Conservation (phyloP, 805 yeast species). For the Torulaspora microellipsoides region DNA sequence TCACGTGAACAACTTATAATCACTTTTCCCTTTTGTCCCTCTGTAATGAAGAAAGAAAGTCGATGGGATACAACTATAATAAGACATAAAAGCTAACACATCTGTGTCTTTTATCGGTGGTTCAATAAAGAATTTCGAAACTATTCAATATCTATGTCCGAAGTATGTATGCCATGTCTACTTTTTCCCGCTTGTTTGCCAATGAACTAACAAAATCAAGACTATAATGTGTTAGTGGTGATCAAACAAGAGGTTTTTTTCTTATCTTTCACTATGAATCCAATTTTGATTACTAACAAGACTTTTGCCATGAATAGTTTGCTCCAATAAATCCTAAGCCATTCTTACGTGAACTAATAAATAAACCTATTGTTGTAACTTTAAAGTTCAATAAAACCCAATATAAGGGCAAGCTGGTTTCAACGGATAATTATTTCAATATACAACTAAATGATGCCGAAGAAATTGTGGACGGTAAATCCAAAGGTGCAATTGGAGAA, state of each 20-base stretch:
- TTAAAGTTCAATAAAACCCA: conserved; percentile 89
- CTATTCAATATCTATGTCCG: too few species aligned
- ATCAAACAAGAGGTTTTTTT: too few species aligned
- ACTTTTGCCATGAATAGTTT: conserved; percentile 26
- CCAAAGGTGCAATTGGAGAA: conserved; percentile 61
- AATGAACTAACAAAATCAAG: too few species aligned
- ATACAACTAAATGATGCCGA: conserved; percentile 63
- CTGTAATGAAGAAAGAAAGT: not conserved
- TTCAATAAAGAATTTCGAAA: too few species aligned
- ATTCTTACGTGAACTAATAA: conserved; percentile 72
- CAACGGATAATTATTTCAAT: conserved; percentile 92
- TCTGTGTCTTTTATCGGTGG: too few species aligned
- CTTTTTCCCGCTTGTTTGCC: too few species aligned
- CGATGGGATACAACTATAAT: too few species aligned
- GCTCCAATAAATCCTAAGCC: conserved; percentile 85
- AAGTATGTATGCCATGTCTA: too few species aligned
- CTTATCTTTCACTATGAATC: too few species aligned
- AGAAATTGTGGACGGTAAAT: conserved; percentile 46
- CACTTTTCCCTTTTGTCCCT: not conserved
- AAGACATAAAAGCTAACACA: too few species aligned
- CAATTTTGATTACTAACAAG: conserved; percentile 13
- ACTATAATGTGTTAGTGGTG: too few species aligned
- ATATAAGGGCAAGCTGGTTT: conserved; percentile 69
- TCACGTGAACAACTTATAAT: not conserved
- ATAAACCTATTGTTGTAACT: conserved; percentile 65